Evolutionary conservation across 2,329 filamentous ascomycete species (phyloP).

Genomic region (Lachnellula subtilissima): DNA sequence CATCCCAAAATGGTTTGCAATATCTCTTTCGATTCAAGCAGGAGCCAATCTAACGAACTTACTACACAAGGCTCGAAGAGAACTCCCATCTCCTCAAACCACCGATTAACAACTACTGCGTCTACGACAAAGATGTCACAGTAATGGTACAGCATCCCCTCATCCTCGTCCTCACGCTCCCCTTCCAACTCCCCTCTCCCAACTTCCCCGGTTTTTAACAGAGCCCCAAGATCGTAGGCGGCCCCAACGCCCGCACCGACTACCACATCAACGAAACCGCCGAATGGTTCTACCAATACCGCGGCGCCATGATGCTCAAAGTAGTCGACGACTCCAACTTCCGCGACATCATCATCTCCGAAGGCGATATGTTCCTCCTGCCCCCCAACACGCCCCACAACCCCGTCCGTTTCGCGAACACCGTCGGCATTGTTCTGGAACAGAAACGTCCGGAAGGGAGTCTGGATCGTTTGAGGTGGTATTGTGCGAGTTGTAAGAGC

Average conservation of each 20-base stretch:
- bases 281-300: constrained; percentile 98
- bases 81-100: constrained; percentile 82
- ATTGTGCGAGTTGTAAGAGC: constrained; percentile 66
- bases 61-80: constrained; percentile 68
- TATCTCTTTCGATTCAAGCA: neutral
- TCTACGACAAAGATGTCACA: constrained; percentile 79
- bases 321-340: constrained; percentile 72
- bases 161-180: neutral
- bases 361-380: constrained; percentile 91
- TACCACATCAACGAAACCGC: constrained; percentile 97
- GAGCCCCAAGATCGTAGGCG: constrained; percentile 72
- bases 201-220: neutral
- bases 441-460: constrained; percentile 67
- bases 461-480: constrained; percentile 83
- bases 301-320: constrained; percentile 88
- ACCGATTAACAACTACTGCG: constrained; percentile 95
- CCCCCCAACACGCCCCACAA: constrained; percentile 96
- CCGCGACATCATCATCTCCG: constrained; percentile 80
- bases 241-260: constrained; percentile 91
- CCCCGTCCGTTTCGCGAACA: constrained; percentile 86
- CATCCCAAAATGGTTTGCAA: constrained; percentile 30
- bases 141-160: constrained; percentile 59
- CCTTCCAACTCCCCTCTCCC: neutral
- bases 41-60: neutral
- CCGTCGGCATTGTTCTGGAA: constrained; percentile 91